phyloP scores from a whole-genome alignment of 352 stramenopile species.

The Phytopythium delawarense region DNA sequence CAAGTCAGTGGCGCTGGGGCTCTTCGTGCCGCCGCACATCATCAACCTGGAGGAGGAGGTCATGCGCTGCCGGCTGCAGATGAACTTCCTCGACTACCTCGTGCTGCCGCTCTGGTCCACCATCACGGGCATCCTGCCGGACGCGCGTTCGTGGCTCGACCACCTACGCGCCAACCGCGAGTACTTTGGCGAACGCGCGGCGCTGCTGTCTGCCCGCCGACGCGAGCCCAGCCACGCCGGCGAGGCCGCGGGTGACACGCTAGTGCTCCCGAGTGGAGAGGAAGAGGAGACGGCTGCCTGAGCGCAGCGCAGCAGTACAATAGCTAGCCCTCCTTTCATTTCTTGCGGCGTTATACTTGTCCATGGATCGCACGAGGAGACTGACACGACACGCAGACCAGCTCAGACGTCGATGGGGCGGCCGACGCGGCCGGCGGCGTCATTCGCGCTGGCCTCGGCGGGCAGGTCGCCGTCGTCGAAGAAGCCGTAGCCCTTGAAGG shows the following conservation, averaged over 20 bases:
- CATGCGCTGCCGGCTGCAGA: conserved; percentile 56
- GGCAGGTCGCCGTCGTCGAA: conserved; percentile 55
- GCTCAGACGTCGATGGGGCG: conserved; percentile 22
- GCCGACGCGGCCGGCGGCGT: conserved; percentile 26
- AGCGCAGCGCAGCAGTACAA: background rate
- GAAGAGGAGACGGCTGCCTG: background rate
- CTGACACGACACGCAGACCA: background rate
- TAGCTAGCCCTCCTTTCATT: background rate
- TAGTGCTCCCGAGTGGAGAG: background rate
- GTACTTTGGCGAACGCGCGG: conserved; percentile 63
- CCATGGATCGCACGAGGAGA: background rate
- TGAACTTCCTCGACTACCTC: conserved; percentile 87
- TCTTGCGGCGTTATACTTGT: background rate
- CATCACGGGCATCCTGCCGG: conserved; percentile 54
- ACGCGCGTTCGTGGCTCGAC: conserved; percentile 39
- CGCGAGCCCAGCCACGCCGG: background rate
- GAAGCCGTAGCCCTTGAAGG: conserved; percentile 79
- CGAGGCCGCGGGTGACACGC: background rate
- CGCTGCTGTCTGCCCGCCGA: conserved; percentile 37
- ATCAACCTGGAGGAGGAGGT: conserved; percentile 69
- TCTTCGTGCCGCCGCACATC: conserved; percentile 72
- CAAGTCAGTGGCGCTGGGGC: conserved; percentile 43
- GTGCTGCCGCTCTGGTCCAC: conserved; percentile 67
- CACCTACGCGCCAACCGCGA: conserved; percentile 55
- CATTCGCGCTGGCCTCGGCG: conserved; percentile 25